Percentiles rank a stretch among this genome's conserved stretches.
Evolutionary conservation across 768 basidiomycete genomes (phyloP).

Genomic region (Trametes cingulata): DNA sequence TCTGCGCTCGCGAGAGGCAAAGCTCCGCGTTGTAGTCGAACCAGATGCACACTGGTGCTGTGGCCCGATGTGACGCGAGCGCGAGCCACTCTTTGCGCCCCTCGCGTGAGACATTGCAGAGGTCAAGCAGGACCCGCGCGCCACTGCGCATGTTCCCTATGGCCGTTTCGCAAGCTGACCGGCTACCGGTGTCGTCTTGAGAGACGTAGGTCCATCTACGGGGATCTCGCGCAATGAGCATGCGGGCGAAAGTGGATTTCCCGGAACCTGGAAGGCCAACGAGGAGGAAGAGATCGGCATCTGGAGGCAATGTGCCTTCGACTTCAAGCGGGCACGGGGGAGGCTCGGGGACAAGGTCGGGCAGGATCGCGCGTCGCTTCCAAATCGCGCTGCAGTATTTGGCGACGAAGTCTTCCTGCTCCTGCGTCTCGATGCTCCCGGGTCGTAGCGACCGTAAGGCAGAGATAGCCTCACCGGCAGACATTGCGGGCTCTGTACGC

Average conservation of each 20-base stretch:
- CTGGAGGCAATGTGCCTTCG: constrained; percentile 39
- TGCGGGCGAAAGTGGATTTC: constrained; percentile 56
- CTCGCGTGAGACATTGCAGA: constrained; percentile 51
- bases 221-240: constrained; percentile 47
- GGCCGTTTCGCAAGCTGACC: constrained; percentile 49
- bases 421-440: constrained; percentile 55
- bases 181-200: constrained; percentile 57
- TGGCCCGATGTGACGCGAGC: constrained; percentile 52
- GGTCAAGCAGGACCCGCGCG: constrained; percentile 52
- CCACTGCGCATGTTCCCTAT: constrained; percentile 41
- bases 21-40: constrained; percentile 54
- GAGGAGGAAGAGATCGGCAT: constrained; percentile 50
- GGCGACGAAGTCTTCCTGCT: constrained; percentile 59
- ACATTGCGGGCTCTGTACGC: constrained; percentile 48
- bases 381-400: constrained; percentile 59
- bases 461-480: constrained; percentile 50
- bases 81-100: constrained; percentile 53
- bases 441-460: constrained; percentile 52
- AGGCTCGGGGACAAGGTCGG: constrained; percentile 52
- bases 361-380: constrained; percentile 55
- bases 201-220: constrained; percentile 48
- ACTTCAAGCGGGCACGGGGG: constrained; percentile 47
- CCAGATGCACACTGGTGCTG: constrained; percentile 49
- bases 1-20: constrained; percentile 56
- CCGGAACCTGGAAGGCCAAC: constrained; percentile 65